Base-by-base conservation (phyloP, 495 filamentous ascomycete genomes). In the Trichoderma orchidacearum region DNA sequence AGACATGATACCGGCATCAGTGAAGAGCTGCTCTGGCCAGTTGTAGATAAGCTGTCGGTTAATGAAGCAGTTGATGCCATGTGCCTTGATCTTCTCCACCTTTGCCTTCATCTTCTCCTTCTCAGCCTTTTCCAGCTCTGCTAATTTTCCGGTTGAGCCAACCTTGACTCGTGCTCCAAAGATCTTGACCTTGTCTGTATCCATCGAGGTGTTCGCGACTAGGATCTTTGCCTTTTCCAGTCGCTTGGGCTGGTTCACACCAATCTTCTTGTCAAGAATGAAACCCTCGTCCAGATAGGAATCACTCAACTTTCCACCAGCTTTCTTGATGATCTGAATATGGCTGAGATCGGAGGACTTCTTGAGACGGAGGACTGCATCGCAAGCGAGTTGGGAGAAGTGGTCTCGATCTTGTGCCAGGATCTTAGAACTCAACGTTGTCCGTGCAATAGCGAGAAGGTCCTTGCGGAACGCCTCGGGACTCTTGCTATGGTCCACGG, bases 181-280 rank as follows among this genome's bases (percentile, higher is more conserved):
- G 63, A 98, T 96, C 81, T 98, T 98, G 73, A 98, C 87, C 79
- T 98, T 98, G 72, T 98, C 93, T 27, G 93, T 97, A 70, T 98
- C 93, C 93, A 98, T 98, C 5, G 92, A 85, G 11, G 93, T 98
- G 72, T 98, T 98, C 56, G 93, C 93, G 27, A 97, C 86, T 17
- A 98, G 72, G 59, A 98, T 97, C 78, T 96, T 97, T 53, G 90
- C 93, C 66, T 97, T 97, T 72, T 97, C 93, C 62, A 98, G 76
- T 48, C 89, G 80, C 77, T 97, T 97, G 23, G 93, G 91, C 69
- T 98, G 93, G 77, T 98, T 98, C 59, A 97, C 90, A 59, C 93
- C 93, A 60, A 98, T 95, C 75, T 86, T 89, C 81, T 98, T 98
- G 75, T 98, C 93, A 21, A 98, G 78, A 64, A 98, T 97, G 75